A percentile compares a stretch with the other conserved stretches of the same genome.
Evolutionary conservation across 441 rosid genomes (phyloP).

Genomic region (Erodium trifolium): DNA sequence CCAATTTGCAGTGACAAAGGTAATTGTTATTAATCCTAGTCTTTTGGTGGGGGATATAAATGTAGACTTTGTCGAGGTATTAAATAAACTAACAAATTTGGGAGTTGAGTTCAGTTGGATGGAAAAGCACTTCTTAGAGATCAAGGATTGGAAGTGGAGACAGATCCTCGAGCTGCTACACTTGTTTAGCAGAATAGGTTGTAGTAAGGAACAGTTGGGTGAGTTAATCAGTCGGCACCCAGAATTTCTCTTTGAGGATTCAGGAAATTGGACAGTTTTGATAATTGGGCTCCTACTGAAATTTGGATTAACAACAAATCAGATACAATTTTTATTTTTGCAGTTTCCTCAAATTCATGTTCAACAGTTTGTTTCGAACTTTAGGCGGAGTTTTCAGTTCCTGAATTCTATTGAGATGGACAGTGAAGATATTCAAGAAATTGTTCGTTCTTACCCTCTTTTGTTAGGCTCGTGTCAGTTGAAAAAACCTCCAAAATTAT

Average conservation of each 20-base stretch:
- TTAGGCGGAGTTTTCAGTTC: conserved; percentile 45
- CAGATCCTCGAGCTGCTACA: conserved; percentile 38
- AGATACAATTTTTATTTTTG: conserved; percentile 38
- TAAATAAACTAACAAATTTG: conserved; percentile 36
- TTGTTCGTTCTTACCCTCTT: conserved; percentile 33
- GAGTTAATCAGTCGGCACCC: conserved; percentile 41
- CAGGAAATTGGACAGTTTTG: conserved; percentile 39
- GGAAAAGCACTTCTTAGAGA: conserved; percentile 35
- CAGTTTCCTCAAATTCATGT: conserved; percentile 33
- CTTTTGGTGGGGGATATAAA: conserved; percentile 43
- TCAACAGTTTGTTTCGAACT: conserved; percentile 40
- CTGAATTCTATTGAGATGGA: conserved; percentile 61
- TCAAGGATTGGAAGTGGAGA: conserved; percentile 40
- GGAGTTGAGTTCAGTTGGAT: conserved; percentile 43
- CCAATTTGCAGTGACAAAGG: conserved; percentile 33
- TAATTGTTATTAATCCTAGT: conserved; percentile 44
- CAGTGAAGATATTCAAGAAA: conserved; percentile 34
- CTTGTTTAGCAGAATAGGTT: conserved; percentile 32
- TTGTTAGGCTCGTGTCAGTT: conserved; percentile 42
- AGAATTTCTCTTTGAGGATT: conserved; percentile 44
- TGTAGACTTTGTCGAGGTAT: conserved; percentile 34
- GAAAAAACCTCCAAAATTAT: conserved; percentile 49
- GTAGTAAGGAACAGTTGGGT: conserved; percentile 27
- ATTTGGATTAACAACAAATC: conserved; percentile 40
- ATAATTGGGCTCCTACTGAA: conserved; percentile 45